Evolutionary conservation across 2,329 filamentous ascomycete genomes (phyloP).

Genomic region (Colletotrichum trifolii): DNA sequence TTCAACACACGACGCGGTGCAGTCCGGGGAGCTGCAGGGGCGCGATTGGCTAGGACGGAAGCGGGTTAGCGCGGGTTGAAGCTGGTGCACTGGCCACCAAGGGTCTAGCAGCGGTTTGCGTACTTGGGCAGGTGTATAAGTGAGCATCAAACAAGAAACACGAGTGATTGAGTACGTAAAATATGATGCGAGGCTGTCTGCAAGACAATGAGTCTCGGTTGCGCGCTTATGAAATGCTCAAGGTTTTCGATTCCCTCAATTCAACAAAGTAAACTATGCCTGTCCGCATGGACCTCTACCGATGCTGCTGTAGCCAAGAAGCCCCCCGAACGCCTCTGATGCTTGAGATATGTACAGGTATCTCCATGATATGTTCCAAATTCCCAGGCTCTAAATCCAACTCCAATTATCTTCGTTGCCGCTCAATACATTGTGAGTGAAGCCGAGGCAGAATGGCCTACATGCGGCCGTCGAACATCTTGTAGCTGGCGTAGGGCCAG

Average conservation of each 20-base stretch:
- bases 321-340: slow-evolving; percentile 25
- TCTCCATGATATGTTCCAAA: slow-evolving; percentile 20
- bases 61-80: slow-evolving; percentile 30
- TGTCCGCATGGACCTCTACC: slow-evolving; percentile 25
- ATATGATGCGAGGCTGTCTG: no score
- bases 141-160: no score
- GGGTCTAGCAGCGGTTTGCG: slow-evolving; percentile 11
- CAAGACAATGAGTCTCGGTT: no score
- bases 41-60: slow-evolving; percentile 34
- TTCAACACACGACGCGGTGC: slow-evolving; percentile 38
- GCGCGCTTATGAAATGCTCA: neutral
- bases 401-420: slow-evolving; percentile 7
- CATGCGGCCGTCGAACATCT: slow-evolving; percentile 27
- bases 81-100: slow-evolving; percentile 31
- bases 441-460: neutral
- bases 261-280: slow-evolving; percentile 33
- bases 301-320: slow-evolving; percentile 16
- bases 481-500: slow-evolving; percentile 34
- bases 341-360: slow-evolving; percentile 34
- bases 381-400: slow-evolving; percentile 12
- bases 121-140: neutral
- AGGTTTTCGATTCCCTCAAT: neutral
- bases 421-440: neutral
- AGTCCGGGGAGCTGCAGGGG: slow-evolving; percentile 38
- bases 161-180: no score